Evolutionary conservation across 441 rosid genomes (phyloP).

Genomic region (Dalechampia spathulata): DNA sequence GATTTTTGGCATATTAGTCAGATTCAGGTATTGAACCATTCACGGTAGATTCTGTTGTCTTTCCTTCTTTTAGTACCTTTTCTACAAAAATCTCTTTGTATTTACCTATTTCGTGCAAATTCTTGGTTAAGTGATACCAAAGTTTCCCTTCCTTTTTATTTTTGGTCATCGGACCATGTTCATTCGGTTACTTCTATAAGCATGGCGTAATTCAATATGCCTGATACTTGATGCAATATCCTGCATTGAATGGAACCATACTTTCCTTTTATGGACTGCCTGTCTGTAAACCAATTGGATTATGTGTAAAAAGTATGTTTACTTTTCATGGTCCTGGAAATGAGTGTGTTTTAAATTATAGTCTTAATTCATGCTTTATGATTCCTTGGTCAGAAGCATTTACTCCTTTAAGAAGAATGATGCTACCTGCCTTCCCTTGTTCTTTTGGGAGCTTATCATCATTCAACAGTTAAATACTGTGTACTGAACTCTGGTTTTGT

Average conservation of each 20-base stretch:
- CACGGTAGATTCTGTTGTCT: conserved; percentile 2
- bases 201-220: conserved; percentile 9
- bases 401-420: conserved; percentile 7
- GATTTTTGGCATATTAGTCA: conserved; percentile 22
- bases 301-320: background rate
- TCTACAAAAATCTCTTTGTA: too few relatives aligned
- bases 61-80: background rate
- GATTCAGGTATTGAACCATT: conserved; percentile 29
- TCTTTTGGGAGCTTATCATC: background rate
- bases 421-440: background rate
- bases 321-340: conserved; percentile 3
- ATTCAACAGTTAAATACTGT: background rate
- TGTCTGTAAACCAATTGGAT: conserved; percentile 13
- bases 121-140: conserved; percentile 11
- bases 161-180: too few relatives aligned
- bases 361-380: background rate
- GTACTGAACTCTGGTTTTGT: conserved; percentile 11
- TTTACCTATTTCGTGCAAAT: background rate
- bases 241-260: conserved; percentile 12
- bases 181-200: too few relatives aligned
- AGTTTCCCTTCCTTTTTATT: conserved; percentile 10
- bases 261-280: conserved; percentile 9
- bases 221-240: conserved; percentile 12
- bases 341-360: background rate
- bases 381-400: conserved; percentile 14